phyloP scores from a whole-genome alignment of 2,329 filamentous ascomycete genomes.

The Exophiala alcalophila region DNA sequence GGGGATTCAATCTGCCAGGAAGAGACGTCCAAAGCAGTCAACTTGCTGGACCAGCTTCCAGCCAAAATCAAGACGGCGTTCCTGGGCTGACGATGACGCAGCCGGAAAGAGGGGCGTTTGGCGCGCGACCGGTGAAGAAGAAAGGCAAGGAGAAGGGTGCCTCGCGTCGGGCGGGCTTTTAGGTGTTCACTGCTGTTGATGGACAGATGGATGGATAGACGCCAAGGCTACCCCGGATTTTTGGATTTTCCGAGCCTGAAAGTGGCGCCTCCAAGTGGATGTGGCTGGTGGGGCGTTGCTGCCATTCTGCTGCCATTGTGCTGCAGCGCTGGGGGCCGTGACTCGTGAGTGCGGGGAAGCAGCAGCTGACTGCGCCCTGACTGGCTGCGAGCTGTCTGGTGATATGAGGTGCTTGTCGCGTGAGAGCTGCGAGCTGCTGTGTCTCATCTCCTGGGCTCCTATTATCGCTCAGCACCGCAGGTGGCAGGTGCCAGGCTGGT shows the following conservation, averaged over 20 bases:
- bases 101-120: constrained; percentile 27
- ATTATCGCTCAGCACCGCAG: constrained; percentile 1
- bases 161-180: constrained; percentile 25
- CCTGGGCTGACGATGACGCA: constrained; percentile 24
- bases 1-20: constrained; percentile 6
- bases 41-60: constrained; percentile 10
- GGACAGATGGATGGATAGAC: neutral
- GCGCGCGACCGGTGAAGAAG: constrained; percentile 13
- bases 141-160: constrained; percentile 18
- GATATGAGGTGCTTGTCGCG: constrained; percentile 20
- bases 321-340: neutral
- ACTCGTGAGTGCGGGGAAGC: constrained; percentile 19
- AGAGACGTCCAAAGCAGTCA: constrained; percentile 27
- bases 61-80: constrained; percentile 8
- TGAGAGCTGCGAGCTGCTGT: constrained; percentile 13
- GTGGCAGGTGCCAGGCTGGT: neutral
- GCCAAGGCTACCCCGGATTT: constrained; percentile 24
- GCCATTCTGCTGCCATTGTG: neutral
- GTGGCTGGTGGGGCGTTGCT: neutral
- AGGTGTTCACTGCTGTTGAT: neutral
- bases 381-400: too few relatives aligned
- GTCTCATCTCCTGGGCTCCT: too few relatives aligned
- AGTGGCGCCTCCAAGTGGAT: constrained; percentile 1
- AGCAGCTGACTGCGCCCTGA: constrained; percentile 6
- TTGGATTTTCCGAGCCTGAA: constrained; percentile 21